Evolutionary conservation across 1,139 yeast genomes (phyloP).

Genomic region (Yamadazyma blattariae): DNA sequence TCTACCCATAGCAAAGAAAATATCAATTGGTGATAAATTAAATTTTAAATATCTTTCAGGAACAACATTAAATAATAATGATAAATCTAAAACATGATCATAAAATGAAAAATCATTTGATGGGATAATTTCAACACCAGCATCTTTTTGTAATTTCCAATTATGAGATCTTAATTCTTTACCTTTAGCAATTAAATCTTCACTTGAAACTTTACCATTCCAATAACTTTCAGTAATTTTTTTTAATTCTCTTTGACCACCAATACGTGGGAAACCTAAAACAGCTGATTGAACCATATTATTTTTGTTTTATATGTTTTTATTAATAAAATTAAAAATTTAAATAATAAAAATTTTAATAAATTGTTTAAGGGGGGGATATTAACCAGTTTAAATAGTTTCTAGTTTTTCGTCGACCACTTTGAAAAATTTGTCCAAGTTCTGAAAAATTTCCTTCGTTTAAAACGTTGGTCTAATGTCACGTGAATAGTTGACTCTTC

Average conservation of each 20-base stretch:
- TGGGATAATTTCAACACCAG: conserved; percentile 96
- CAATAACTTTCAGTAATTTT: conserved; percentile 99
- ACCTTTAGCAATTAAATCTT: conserved; percentile 87
- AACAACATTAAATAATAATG: conserved; percentile 88
- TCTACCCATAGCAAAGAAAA: conserved; percentile 99
- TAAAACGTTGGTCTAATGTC: conserved; percentile 2
- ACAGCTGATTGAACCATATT: conserved; percentile 92
- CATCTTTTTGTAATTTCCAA: conserved; percentile 97
- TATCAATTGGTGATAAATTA: conserved; percentile 86
- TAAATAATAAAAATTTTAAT: neutral
- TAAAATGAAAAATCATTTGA: conserved; percentile 98
- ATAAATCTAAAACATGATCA: conserved; percentile 94
- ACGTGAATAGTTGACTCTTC: conserved; percentile 3
- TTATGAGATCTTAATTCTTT: conserved; percentile 92
- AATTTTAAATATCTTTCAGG: conserved; percentile 96
- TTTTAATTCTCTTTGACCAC: conserved; percentile 98
- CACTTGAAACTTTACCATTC: conserved; percentile 88
- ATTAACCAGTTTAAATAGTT: conserved; percentile 1
- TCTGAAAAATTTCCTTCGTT: neutral
- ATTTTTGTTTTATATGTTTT: neutral
- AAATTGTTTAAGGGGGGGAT: neutral
- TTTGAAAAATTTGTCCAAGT: neutral
- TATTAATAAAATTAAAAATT: neutral
- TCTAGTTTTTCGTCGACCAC: conserved; percentile 3
- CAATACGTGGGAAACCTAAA: conserved; percentile 99